These are phyloP conservation scores for Corinectria fuckeliana DNA, from an alignment of 2,329 filamentous ascomycete species.

Conservation along the genomic window DNA sequence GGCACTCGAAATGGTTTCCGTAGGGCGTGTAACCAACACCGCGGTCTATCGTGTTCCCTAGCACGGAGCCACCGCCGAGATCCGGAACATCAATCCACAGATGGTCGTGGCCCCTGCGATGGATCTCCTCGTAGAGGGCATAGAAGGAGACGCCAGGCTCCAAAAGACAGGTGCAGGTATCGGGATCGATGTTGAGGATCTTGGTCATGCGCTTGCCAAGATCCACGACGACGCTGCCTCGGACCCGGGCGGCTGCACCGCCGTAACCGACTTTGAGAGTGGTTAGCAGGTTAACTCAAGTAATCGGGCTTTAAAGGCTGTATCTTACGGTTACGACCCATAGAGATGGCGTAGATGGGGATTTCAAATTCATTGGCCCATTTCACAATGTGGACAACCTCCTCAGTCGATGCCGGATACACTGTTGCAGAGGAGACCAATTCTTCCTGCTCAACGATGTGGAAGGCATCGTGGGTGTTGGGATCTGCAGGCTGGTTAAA, in stretches of 20 bases:
- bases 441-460: not conserved
- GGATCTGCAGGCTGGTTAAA: not conserved
- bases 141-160: slow-evolving; percentile 24
- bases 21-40: slow-evolving; percentile 31
- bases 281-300: not conserved
- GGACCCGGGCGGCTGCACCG: slow-evolving; percentile 24
- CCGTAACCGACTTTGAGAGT: slow-evolving; percentile 24
- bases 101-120: slow-evolving; percentile 22
- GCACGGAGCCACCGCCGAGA: slow-evolving; percentile 23
- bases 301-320: not conserved
- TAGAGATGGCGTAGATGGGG: not conserved
- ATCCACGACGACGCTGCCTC: slow-evolving; percentile 17
- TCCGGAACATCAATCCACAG: slow-evolving; percentile 30
- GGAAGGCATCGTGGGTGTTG: not conserved
- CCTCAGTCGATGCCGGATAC: not conserved
- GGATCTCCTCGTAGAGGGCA: slow-evolving; percentile 26
- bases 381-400: not conserved
- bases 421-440: not conserved
- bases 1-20: slow-evolving; percentile 30
- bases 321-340: not conserved
- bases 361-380: not conserved
- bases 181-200: slow-evolving; percentile 23
- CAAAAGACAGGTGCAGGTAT: slow-evolving; percentile 21
- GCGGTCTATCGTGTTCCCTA: slow-evolving; percentile 25
- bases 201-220: slow-evolving; percentile 28